A percentile compares a stretch with the other conserved stretches of the same genome.
phyloP scores from a whole-genome alignment of 2,329 filamentous ascomycete genomes.

The Colletotrichum sp. region DNA sequence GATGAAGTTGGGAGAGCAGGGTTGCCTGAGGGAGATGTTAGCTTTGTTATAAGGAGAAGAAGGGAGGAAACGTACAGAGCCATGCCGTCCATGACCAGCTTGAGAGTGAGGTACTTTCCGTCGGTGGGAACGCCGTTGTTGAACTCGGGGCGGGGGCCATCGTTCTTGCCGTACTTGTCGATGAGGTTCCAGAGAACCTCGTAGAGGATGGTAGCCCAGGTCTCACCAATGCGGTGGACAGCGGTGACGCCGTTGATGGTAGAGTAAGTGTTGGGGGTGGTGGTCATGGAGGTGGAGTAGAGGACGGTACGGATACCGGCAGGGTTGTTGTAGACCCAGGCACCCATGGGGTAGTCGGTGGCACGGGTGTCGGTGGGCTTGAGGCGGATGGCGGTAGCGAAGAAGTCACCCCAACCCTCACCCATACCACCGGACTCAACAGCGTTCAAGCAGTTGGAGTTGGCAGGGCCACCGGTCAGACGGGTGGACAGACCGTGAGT shows the following conservation, averaged over 20 bases:
- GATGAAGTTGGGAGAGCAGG: conserved; percentile 60
- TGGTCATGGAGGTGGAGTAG: conserved; percentile 54
- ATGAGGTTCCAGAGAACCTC: conserved; percentile 64
- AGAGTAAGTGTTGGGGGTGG: conserved; percentile 56
- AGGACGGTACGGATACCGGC: conserved; percentile 53
- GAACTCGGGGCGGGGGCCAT: conserved; percentile 44
- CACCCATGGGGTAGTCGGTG: conserved; percentile 53
- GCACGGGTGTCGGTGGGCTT: conserved; percentile 48
- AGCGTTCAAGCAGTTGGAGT: conserved; percentile 50
- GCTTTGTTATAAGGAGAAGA: neutral
- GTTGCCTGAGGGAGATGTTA: conserved; percentile 40
- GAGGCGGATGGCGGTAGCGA: conserved; percentile 54
- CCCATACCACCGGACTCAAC: conserved; percentile 62
- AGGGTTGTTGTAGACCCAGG: conserved; percentile 50
- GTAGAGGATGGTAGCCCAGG: conserved; percentile 58
- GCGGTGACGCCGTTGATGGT: conserved; percentile 39
- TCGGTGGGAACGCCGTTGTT: conserved; percentile 53
- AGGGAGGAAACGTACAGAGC: conserved; percentile 38
- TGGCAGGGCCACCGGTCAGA: conserved; percentile 62
- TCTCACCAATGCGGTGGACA: conserved; percentile 55
- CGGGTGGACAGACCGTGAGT: conserved; percentile 62
- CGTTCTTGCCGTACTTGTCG: conserved; percentile 58
- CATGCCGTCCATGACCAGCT: conserved; percentile 58
- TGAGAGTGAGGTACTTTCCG: conserved; percentile 56
- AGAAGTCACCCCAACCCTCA: conserved; percentile 64